Conservation (phyloP, 164 flowering plant species). For the Magnolia kwangsiensis region DNA sequence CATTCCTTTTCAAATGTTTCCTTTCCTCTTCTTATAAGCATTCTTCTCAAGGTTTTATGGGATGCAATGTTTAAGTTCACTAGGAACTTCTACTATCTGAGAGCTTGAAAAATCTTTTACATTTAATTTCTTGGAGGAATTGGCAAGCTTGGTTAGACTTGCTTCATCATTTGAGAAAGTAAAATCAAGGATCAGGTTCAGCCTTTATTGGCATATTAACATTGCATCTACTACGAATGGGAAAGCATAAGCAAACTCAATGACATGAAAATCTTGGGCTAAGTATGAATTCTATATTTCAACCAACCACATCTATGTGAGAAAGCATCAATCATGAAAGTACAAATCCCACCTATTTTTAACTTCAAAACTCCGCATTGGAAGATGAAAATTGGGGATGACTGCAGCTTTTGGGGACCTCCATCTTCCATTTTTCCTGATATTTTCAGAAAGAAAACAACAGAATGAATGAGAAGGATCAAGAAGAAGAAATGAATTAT, state of each 20-base stretch:
- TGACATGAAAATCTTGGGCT: neutral
- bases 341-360: conserved; percentile 56
- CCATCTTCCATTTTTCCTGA: conserved; percentile 51
- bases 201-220: neutral
- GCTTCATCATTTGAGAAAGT: neutral
- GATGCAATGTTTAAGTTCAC: neutral
- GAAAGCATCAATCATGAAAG: neutral
- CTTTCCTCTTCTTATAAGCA: neutral
- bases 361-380: conserved; percentile 84
- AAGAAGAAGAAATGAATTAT: neutral
- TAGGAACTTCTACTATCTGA: neutral
- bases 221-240: neutral
- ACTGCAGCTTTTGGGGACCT: conserved; percentile 63
- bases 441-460: conserved; percentile 4
- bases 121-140: neutral
- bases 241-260: neutral
- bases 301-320: neutral
- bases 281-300: neutral
- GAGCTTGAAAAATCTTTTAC: neutral
- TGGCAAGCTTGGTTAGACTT: neutral
- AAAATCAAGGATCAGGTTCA: neutral
- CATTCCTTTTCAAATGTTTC: neutral
- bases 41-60: neutral
- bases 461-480: neutral
- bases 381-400: conserved; percentile 67